These are phyloP conservation scores for Mucor velutinosus DNA, from an alignment of 371 early-diverging fungal genomes.

Conservation along the genomic window DNA sequence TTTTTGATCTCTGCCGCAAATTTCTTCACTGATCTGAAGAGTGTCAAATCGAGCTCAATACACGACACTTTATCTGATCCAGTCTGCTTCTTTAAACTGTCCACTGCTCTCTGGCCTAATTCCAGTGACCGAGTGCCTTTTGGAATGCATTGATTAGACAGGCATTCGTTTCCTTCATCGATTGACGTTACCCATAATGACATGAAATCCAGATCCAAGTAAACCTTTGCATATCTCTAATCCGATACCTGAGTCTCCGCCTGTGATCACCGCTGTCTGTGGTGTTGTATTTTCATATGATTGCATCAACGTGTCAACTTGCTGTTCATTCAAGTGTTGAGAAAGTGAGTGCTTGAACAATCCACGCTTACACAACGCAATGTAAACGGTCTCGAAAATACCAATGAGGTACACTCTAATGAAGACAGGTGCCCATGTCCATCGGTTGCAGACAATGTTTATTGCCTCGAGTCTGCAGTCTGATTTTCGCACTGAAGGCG, in stretches of 20 bases:
- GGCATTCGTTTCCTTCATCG: neutral
- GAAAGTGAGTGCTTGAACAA: constrained; percentile 3
- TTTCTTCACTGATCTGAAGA: constrained; percentile 25
- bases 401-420: constrained; percentile 38
- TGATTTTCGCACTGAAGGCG: neutral
- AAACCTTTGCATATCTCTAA: constrained; percentile 38
- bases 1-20: constrained; percentile 25
- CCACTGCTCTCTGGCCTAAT: neutral
- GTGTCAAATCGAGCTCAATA: constrained; percentile 24
- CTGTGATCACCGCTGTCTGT: constrained; percentile 29
- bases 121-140: constrained; percentile 2
- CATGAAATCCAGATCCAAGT: constrained; percentile 32
- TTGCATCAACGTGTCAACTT: constrained; percentile 8
- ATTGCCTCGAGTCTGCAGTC: constrained; percentile 12
- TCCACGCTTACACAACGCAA: constrained; percentile 28
- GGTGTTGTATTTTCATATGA: neutral
- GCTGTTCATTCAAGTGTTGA: constrained; percentile 10
- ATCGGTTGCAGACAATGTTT: constrained; percentile 5
- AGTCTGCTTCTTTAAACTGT: neutral
- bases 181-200: constrained; percentile 37
- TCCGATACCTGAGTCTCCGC: constrained; percentile 54
- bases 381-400: constrained; percentile 34
- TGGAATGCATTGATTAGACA: neutral
- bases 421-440: constrained; percentile 17
- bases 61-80: constrained; percentile 13